These are phyloP conservation scores for Tolypocladium tropicale DNA, from an alignment of 2,329 filamentous ascomycete genomes.

Conservation along the genomic window DNA sequence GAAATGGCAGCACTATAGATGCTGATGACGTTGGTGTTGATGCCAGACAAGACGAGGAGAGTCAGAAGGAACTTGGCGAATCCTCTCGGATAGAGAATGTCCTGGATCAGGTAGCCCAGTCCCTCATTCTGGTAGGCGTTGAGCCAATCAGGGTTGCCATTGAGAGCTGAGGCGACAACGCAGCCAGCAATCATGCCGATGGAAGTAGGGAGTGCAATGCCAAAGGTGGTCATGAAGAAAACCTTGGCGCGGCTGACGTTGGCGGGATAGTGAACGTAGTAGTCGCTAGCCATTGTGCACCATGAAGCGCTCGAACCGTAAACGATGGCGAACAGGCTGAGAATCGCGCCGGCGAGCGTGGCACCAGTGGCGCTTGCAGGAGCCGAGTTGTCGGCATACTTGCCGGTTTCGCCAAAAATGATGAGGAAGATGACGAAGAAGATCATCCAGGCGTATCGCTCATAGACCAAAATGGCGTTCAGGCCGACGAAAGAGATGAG, in stretches of 20 bases:
- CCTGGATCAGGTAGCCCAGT: conserved; percentile 34
- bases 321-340: conserved; percentile 33
- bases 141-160: conserved; percentile 26
- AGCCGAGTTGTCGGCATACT: conserved; percentile 26
- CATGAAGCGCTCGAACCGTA: conserved; percentile 40
- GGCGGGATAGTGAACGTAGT: conserved; percentile 30
- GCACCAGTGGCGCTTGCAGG: conserved; percentile 21
- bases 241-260: conserved; percentile 33
- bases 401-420: conserved; percentile 34
- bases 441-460: conserved; percentile 38
- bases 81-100: conserved; percentile 30
- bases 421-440: conserved; percentile 38
- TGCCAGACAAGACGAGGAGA: conserved; percentile 24
- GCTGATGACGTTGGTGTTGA: conserved; percentile 25
- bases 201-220: conserved; percentile 36
- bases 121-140: conserved; percentile 26
- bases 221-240: conserved; percentile 36
- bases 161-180: conserved; percentile 30
- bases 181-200: conserved; percentile 37
- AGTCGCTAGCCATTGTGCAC: conserved; percentile 26
- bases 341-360: conserved; percentile 25
- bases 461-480: conserved; percentile 36
- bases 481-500: conserved; percentile 42
- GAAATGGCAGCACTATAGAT: conserved; percentile 28
- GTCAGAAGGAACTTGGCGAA: conserved; percentile 35